These are phyloP conservation scores for Hanseniaspora hatyaiensis DNA, from an alignment of 805 yeast genomes.

Conservation along the genomic window DNA sequence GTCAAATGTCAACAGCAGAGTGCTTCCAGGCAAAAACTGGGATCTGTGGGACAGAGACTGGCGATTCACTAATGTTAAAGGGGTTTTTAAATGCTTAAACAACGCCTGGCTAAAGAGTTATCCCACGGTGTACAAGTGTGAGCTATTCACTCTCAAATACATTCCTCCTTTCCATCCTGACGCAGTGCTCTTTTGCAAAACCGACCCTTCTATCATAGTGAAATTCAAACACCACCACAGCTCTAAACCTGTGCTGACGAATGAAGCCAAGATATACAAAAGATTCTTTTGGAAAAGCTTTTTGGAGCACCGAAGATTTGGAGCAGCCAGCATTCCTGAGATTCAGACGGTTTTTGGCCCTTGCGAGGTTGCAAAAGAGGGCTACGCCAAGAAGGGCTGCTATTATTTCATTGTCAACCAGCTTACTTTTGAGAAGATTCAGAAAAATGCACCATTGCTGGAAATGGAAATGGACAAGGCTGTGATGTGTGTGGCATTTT, in stretches of 20 bases:
- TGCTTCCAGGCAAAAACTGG: too few relatives aligned
- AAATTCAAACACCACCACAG: not conserved
- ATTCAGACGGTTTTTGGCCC: slow-evolving; percentile 15
- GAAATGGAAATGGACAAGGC: slow-evolving; percentile 18
- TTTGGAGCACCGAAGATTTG: too few relatives aligned
- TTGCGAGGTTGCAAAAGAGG: slow-evolving; percentile 15
- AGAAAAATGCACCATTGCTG: slow-evolving; percentile 16
- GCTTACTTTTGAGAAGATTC: too few relatives aligned
- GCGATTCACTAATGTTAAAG: not conserved
- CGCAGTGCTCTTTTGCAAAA: slow-evolving; percentile 24
- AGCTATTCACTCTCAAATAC: slow-evolving; percentile 22
- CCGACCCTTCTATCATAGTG: slow-evolving; percentile 21
- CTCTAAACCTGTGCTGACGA: not conserved
- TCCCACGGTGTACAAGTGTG: slow-evolving; percentile 21
- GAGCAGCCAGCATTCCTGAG: too few relatives aligned
- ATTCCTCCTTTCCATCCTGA: slow-evolving; percentile 26
- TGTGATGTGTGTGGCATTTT: not conserved
- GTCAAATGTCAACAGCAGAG: too few relatives aligned
- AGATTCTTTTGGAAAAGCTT: slow-evolving; percentile 6
- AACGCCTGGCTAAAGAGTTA: not conserved
- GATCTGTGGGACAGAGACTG: not conserved
- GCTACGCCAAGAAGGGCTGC: slow-evolving; percentile 27
- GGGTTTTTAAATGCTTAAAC: not conserved
- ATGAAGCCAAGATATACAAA: slow-evolving; percentile 3
- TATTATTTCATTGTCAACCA: slow-evolving; percentile 21